Base-by-base conservation (phyloP, 805 yeast genomes). In the Starmerella kuoi region DNA sequence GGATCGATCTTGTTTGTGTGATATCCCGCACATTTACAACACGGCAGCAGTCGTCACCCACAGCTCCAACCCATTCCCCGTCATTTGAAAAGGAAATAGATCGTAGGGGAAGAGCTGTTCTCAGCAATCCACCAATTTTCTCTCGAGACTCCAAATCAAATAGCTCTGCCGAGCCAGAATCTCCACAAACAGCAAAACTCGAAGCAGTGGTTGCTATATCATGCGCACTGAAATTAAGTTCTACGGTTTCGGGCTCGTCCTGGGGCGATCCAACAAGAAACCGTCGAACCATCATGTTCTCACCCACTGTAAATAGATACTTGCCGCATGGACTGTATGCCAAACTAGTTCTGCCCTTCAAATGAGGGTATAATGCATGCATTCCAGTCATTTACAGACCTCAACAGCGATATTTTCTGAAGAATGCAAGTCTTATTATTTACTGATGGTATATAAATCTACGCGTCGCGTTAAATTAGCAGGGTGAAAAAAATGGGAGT, bases 101-200 rank as follows among this genome's bases (percentile, higher is more conserved):
- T n/a, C 64, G 52, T n/a, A 63, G 42, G 2, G 67, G 61, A 42
- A 63, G 42, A 2, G 61, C 37, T 12, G 56, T 46, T 12, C 65
- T 52, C 18, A 49, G 38, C 18, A 61, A 34, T 17, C 53, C 33
- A 12, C 53, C 49, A 15, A 33, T 41, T n/a, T 37, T 39, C 5
- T 14, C 35, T 14, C 36, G 22, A 18, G 35, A 23, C 15, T 57
- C 63, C n/a, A 56, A 31, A 20, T 56, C 53, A 44, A 49, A 61
- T 37, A 62, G 36, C 19, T 45, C 49, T 4, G 57, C 62, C 4
- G 54, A 43, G 4, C 74, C 74, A 53, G 67, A 69, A 27, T 65
- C 67, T 14, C 69, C 61, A 46, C 68, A 63, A 40, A 68, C 60
- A 5, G 61, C 71, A 40, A 70, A 54, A n/a, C 50, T 48, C 6